Conservation (phyloP, 2,329 filamentous ascomycete genomes). For the Aspergillus ruber region DNA sequence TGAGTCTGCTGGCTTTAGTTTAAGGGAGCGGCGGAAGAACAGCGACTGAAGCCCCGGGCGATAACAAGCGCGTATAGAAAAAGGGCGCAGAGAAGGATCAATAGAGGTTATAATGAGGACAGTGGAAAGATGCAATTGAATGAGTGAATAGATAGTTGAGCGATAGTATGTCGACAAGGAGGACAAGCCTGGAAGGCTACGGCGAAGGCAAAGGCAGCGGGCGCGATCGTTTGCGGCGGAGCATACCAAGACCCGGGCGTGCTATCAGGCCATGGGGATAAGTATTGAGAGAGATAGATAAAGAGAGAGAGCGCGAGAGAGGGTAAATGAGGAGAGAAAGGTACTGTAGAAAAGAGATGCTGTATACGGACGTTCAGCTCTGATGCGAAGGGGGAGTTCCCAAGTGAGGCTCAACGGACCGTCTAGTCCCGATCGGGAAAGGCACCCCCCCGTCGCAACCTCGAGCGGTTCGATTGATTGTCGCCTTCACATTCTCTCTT, state of each 20-base stretch:
- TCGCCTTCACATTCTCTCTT: slow-evolving; percentile 13
- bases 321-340: background rate
- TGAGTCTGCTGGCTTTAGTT: slow-evolving; percentile 1
- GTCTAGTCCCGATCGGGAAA: slow-evolving; percentile 18
- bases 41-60: background rate
- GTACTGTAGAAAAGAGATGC: background rate
- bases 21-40: background rate
- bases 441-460: slow-evolving; percentile 14
- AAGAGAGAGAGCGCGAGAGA: background rate
- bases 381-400: background rate
- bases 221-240: slow-evolving; percentile 15
- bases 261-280: background rate
- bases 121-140: slow-evolving; percentile 7
- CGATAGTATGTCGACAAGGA: slow-evolving; percentile 5
- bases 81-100: background rate
- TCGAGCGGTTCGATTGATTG: slow-evolving; percentile 21
- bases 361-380: background rate
- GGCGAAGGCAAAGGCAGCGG: background rate
- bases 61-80: slow-evolving; percentile 7
- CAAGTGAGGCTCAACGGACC: slow-evolving; percentile 13
- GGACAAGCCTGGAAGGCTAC: slow-evolving; percentile 6
- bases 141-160: slow-evolving; percentile 12
- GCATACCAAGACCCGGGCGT: background rate
- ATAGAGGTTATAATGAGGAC: slow-evolving; percentile 11
- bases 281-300: background rate